phyloP scores from a whole-genome alignment of 345 rosid species.

The Hibiscus mutabilis region DNA sequence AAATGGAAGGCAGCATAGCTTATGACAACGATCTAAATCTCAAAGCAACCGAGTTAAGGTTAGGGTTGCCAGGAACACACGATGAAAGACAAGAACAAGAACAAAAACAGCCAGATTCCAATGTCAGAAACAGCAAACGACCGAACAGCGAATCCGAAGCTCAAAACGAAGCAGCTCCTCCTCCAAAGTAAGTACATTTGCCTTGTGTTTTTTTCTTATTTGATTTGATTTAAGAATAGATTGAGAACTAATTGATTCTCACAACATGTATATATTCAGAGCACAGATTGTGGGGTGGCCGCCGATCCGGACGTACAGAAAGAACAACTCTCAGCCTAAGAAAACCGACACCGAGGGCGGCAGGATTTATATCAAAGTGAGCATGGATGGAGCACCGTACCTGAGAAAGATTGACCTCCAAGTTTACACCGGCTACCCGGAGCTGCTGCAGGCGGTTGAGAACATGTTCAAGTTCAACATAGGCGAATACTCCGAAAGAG shows the following conservation, averaged over 20 bases:
- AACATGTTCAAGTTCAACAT: conserved; percentile 68
- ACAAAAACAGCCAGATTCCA: conserved; percentile 17
- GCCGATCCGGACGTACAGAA: conserved; percentile 58
- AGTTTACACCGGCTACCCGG: conserved; percentile 43
- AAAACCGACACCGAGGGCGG: conserved; percentile 40
- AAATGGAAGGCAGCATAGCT: conserved; percentile 33
- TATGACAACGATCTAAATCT: conserved; percentile 58
- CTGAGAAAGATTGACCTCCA: conserved; percentile 72
- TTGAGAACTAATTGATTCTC: neutral
- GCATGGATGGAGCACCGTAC: conserved; percentile 90
- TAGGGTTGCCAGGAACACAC: conserved; percentile 76
- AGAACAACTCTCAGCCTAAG: conserved; percentile 40
- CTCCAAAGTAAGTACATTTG: conserved; percentile 49
- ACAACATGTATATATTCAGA: conserved; percentile 19
- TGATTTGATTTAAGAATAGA: neutral
- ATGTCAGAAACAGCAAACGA: conserved; percentile 50
- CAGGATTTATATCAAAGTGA: conserved; percentile 71
- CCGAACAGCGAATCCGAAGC: conserved; percentile 18
- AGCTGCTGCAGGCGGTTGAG: conserved; percentile 56
- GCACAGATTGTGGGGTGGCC: conserved; percentile 84
- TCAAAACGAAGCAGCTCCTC: conserved; percentile 35
- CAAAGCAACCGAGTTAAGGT: conserved; percentile 71
- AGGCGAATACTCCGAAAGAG: conserved; percentile 58
- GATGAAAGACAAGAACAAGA: neutral
- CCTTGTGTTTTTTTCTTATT: neutral